These are phyloP conservation scores for Boechera retrofracta DNA, from an alignment of 345 rosid genomes.

Conservation along the genomic window DNA sequence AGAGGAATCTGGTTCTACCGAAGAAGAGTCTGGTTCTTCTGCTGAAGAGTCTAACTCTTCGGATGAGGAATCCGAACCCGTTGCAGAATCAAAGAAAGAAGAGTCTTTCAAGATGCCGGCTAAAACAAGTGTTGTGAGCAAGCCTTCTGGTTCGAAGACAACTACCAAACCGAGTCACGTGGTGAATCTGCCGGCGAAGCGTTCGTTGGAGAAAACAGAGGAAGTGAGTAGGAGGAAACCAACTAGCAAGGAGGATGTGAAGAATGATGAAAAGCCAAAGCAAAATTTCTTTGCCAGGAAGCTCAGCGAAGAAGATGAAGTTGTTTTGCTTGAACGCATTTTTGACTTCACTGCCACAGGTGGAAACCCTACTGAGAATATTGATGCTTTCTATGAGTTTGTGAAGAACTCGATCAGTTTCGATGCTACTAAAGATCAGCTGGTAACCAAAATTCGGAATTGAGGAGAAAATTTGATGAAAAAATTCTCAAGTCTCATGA, in stretches of 20 bases:
- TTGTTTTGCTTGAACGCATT: neutral
- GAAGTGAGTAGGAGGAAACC: too few species aligned
- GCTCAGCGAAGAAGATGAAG: neutral
- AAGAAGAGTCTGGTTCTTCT: neutral
- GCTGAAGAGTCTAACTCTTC: neutral
- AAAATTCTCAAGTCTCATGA: neutral
- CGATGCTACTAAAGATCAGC: neutral
- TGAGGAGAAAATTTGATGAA: neutral
- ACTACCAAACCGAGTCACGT: neutral
- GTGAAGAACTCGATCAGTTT: neutral
- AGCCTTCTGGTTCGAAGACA: neutral
- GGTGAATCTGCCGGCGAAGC: too few species aligned
- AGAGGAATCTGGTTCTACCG: neutral
- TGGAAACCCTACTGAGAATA: neutral
- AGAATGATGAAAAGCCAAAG: neutral
- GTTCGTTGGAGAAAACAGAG: too few species aligned
- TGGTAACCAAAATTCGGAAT: neutral
- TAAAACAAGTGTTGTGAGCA: neutral
- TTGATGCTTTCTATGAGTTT: neutral
- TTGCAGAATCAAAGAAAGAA: neutral
- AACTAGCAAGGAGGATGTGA: neutral
- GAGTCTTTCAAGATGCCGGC: neutral
- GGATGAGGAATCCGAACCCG: neutral
- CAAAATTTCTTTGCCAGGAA: neutral
- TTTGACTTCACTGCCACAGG: neutral